Conservation (phyloP, 352 stramenopile genomes). For the Poterioochromonas sp. region DNA sequence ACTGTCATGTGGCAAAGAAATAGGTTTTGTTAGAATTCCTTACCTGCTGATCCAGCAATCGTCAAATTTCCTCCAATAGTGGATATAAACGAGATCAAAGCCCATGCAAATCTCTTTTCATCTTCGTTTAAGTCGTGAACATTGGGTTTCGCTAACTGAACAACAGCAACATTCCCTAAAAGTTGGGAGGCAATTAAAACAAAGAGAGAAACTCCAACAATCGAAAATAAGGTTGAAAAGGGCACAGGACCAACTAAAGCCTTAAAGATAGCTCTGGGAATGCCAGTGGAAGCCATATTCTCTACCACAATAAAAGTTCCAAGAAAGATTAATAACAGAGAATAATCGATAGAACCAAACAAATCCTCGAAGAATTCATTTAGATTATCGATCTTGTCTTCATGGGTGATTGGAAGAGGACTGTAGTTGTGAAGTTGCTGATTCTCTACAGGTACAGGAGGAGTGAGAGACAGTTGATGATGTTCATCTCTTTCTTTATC, state of each 20-base stretch:
- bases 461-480: no score
- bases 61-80: conserved; percentile 27
- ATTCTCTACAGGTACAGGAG: neutral
- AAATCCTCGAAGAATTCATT: conserved; percentile 35
- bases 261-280: conserved; percentile 15
- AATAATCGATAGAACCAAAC: conserved; percentile 30
- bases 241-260: neutral
- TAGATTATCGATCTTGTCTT: neutral
- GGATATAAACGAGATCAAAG: conserved; percentile 18
- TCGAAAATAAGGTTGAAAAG: neutral
- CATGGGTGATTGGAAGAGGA: neutral
- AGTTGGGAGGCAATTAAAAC: conserved; percentile 17
- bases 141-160: conserved; percentile 28
- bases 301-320: conserved; percentile 31
- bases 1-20: neutral
- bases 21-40: neutral
- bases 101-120: neutral
- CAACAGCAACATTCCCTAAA: conserved; percentile 26
- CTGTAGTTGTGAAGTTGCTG: no score
- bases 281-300: conserved; percentile 22
- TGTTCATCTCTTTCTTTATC: no score
- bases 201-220: neutral
- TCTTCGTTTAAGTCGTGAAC: neutral
- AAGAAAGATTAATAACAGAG: conserved; percentile 26
- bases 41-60: conserved; percentile 20